Base-by-base conservation (phyloP, 208 protist genomes). In the Wallacemonas sp. region DNA sequence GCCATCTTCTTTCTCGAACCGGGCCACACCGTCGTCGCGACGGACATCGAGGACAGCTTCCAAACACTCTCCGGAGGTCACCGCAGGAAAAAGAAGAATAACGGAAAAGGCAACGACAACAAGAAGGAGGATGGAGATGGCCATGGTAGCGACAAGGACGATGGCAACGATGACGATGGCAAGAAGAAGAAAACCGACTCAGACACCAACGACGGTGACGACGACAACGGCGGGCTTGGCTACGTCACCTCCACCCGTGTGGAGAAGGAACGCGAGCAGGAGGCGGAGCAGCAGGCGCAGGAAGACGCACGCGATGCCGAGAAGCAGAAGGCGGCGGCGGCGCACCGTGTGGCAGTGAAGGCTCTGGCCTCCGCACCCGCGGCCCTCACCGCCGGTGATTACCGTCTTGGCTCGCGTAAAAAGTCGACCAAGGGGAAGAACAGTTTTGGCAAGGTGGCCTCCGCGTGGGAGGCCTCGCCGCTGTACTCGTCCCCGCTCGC, bases 401-500 rank as follows among this genome's bases (percentile, higher is more conserved):
- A 41, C 46, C 6, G 55, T 0, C 26, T 62, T n/a, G 56, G 30
- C 28, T 44, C 41, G 33, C 64, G 68, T 9, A 80, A 75, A 39
- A 68, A 65, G 9, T 41, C 66, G 2, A 71, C 53, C 3, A 47
- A 36, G 24, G 60, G 69, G n/a, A 59, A 38, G 30, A 62, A 55
- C 19, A 65, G 60, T 14, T 21, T 72, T 0, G 28, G 49, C 19
- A 56, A 45, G 33, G 45, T 72, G 11, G 60, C 41, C n/a, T 34
- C 53, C 19, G 54, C 64, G 53, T 63, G 45, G 38, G 60, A 63
- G 44, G 55, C 63, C 51, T 78, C 79, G 17, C 67, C 75, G 33
- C 67, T 82, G 15, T 81, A 81, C 59, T 70, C 62, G 36, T 82
- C 74, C 6, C 77, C 84, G 2, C 54, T 86, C 3, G 67, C 74